These are phyloP conservation scores for Dipodascus geniculatus DNA, from an alignment of 805 yeast genomes.

Conservation along the genomic window DNA sequence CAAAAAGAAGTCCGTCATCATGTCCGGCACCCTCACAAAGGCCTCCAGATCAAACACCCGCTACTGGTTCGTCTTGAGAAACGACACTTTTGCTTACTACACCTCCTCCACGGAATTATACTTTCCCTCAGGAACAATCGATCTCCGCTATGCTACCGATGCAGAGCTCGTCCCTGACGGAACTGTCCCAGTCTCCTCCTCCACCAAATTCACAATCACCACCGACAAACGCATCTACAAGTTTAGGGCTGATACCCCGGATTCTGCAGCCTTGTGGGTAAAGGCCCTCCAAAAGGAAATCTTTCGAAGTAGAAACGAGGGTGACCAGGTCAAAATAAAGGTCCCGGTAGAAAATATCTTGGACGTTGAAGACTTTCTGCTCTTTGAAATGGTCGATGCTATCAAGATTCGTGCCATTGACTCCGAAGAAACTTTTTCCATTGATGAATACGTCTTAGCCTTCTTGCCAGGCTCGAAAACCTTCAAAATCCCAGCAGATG, in stretches of 20 bases:
- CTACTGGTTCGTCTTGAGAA: slow-evolving; percentile 72
- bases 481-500: slow-evolving; percentile 9
- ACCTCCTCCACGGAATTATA: slow-evolving; percentile 66
- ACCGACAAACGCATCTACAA: slow-evolving; percentile 48
- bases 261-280: slow-evolving; percentile 73
- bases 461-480: slow-evolving; percentile 34
- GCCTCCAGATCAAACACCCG: slow-evolving; percentile 34
- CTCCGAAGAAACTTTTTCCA: slow-evolving; percentile 36
- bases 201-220: slow-evolving; percentile 36
- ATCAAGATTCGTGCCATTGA: slow-evolving; percentile 53
- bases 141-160: slow-evolving; percentile 48
- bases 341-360: slow-evolving; percentile 62
- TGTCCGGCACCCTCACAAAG: slow-evolving; percentile 41
- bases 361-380: slow-evolving; percentile 44
- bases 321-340: slow-evolving; percentile 62
- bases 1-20: slow-evolving; percentile 31
- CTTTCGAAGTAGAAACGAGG: slow-evolving; percentile 59
- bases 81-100: slow-evolving; percentile 57
- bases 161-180: slow-evolving; percentile 39
- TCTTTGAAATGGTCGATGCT: slow-evolving; percentile 45
- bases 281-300: slow-evolving; percentile 61
- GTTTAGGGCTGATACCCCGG: slow-evolving; percentile 62
- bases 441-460: slow-evolving; percentile 62
- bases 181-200: slow-evolving; percentile 13
- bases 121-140: slow-evolving; percentile 69